Conservation (phyloP, 1,284 basidiomycete species). For the Apiotrichum veenhuisii region DNA sequence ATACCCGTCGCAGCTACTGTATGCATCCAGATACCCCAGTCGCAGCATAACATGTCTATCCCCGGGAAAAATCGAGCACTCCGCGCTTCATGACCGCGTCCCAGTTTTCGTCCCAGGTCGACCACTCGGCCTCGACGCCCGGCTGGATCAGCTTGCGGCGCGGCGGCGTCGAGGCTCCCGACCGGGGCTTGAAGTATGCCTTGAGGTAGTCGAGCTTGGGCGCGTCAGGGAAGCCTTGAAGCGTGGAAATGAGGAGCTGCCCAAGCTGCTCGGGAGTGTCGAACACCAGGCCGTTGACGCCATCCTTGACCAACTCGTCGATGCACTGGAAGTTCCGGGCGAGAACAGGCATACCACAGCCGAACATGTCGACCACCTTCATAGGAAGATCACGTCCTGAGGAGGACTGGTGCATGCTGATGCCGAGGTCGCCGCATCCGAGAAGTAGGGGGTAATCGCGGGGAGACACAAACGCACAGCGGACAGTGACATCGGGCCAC, state of each 20-base stretch:
- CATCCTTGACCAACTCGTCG: slow-evolving; percentile 77
- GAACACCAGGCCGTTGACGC: slow-evolving; percentile 79
- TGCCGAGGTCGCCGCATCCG: slow-evolving; percentile 86
- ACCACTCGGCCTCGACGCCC: slow-evolving; percentile 54
- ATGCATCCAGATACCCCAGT: not conserved
- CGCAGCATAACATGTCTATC: not conserved
- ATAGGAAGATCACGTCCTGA: slow-evolving; percentile 92
- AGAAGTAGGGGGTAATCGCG: slow-evolving; percentile 80
- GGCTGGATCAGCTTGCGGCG: slow-evolving; percentile 16
- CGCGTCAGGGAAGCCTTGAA: slow-evolving; percentile 61
- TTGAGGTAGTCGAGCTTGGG: slow-evolving; percentile 56
- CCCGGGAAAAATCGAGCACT: slow-evolving; percentile 16
- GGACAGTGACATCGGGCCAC: slow-evolving; percentile 79
- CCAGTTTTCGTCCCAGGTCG: slow-evolving; percentile 83
- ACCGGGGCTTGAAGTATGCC: slow-evolving; percentile 20
- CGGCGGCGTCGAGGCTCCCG: slow-evolving; percentile 4
- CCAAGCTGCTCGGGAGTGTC: slow-evolving; percentile 65
- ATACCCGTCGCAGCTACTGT: not conserved
- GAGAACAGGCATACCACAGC: slow-evolving; percentile 87
- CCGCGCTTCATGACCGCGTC: slow-evolving; percentile 54
- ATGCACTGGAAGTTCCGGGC: slow-evolving; percentile 84
- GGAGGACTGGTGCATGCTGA: slow-evolving; percentile 85
- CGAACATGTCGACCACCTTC: slow-evolving; percentile 99
- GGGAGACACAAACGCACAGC: slow-evolving; percentile 81
- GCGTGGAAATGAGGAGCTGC: slow-evolving; percentile 62